These are phyloP conservation scores for Curvularia hawaiiensis DNA, from an alignment of 2,329 filamentous ascomycete species.

Conservation along the genomic window DNA sequence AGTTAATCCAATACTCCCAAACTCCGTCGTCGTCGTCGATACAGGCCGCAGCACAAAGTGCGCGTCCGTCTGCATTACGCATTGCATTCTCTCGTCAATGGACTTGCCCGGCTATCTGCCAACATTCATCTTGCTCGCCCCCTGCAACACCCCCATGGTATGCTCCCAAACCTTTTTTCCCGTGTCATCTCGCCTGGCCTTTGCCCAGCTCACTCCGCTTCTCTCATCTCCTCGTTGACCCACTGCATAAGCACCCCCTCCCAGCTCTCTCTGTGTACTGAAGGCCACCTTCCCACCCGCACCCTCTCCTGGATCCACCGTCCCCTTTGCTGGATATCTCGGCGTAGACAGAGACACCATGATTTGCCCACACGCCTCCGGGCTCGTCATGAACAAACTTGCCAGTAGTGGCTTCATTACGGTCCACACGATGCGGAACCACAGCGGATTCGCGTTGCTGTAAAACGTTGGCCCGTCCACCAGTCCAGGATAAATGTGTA, in stretches of 20 bases:
- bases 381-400: conserved; percentile 27
- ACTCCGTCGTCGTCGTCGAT: not conserved
- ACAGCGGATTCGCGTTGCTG: conserved; percentile 31
- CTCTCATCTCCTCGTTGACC: conserved; percentile 29
- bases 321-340: conserved; percentile 28
- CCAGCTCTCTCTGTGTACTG: conserved; percentile 28
- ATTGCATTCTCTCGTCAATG: not conserved
- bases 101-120: not conserved
- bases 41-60: not conserved
- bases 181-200: conserved; percentile 31
- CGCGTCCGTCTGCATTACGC: not conserved
- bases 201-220: conserved; percentile 24
- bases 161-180: conserved; percentile 41
- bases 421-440: conserved; percentile 38
- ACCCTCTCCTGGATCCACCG: conserved; percentile 15
- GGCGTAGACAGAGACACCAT: conserved; percentile 39
- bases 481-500: conserved; percentile 42
- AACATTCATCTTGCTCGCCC: not conserved
- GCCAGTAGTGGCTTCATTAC: conserved; percentile 33
- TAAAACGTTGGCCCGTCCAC: conserved; percentile 40
- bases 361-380: conserved; percentile 38
- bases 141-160: conserved; percentile 25
- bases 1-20: not conserved
- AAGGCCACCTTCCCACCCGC: conserved; percentile 13
- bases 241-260: conserved; percentile 37